phyloP scores from a whole-genome alignment of 305 asterid genomes.

The Fraxinus dipetala region DNA sequence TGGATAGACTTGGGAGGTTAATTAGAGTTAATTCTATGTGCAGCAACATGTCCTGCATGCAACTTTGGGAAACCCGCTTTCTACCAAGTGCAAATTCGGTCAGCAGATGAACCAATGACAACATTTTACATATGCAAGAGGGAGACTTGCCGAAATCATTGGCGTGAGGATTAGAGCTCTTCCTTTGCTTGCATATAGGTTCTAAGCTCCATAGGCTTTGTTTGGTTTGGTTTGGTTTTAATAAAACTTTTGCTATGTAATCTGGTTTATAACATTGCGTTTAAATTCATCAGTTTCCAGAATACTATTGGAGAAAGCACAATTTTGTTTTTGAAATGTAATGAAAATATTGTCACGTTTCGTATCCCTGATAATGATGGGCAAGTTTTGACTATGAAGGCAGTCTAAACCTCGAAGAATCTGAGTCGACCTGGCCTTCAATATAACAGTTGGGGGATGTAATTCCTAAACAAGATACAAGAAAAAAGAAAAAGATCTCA shows the following conservation, averaged over 20 bases:
- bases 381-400: neutral
- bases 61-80: constrained; percentile 46
- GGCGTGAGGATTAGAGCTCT: constrained; percentile 44
- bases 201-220: neutral
- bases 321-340: neutral
- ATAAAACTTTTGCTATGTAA: neutral
- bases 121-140: constrained; percentile 46
- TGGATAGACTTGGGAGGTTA: neutral
- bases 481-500: neutral
- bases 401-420: neutral
- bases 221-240: neutral
- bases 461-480: neutral
- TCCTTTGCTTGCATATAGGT: neutral
- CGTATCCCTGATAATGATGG: neutral
- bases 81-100: constrained; percentile 58
- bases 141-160: constrained; percentile 36
- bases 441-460: neutral
- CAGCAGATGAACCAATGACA: constrained; percentile 83
- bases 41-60: constrained; percentile 59
- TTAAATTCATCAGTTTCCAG: neutral
- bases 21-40: constrained; percentile 11
- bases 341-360: neutral
- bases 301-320: neutral
- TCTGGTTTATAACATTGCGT: neutral
- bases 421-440: neutral